phyloP scores from a whole-genome alignment of 164 flowering plant species.

The Nelumbo lutea region DNA sequence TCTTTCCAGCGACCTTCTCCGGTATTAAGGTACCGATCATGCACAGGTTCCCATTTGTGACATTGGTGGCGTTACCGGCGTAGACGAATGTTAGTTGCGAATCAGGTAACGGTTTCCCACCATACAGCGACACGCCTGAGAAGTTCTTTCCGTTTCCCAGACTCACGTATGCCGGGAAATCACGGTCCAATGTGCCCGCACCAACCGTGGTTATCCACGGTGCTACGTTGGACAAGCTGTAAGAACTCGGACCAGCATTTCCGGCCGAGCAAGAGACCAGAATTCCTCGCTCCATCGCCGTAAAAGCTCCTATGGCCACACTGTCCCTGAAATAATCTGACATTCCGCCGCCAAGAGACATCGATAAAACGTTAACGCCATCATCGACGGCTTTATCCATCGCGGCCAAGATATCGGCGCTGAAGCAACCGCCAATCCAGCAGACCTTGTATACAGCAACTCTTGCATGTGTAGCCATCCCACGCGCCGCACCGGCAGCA shows the following conservation, averaged over 20 bases:
- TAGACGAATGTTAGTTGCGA: constrained; percentile 40
- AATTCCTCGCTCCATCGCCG: constrained; percentile 60
- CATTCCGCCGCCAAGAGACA: constrained; percentile 71
- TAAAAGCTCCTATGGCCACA: constrained; percentile 71
- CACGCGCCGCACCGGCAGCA: constrained; percentile 78
- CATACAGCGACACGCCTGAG: constrained; percentile 64
- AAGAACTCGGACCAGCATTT: constrained; percentile 57
- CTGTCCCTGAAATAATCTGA: constrained; percentile 52
- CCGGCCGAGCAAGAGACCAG: constrained; percentile 91
- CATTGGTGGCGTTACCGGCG: constrained; percentile 53
- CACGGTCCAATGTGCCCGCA: constrained; percentile 84
- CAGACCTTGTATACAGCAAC: constrained; percentile 82
- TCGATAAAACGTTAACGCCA: constrained; percentile 77
- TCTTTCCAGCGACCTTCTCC: constrained; percentile 62
- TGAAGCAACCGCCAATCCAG: constrained; percentile 79
- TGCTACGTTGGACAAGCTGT: constrained; percentile 64
- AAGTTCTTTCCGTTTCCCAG: constrained; percentile 62
- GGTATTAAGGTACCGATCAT: constrained; percentile 45
- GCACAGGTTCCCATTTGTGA: constrained; percentile 50
- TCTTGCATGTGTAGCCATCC: constrained; percentile 78
- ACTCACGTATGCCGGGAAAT: constrained; percentile 63
- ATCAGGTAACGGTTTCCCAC: constrained; percentile 40
- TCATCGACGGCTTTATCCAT: constrained; percentile 75
- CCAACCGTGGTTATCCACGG: constrained; percentile 95
- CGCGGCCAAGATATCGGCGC: constrained; percentile 66